Evolutionary conservation across 257 asterid genomes (phyloP).

Genomic region (Paraleonurus japonicus): DNA sequence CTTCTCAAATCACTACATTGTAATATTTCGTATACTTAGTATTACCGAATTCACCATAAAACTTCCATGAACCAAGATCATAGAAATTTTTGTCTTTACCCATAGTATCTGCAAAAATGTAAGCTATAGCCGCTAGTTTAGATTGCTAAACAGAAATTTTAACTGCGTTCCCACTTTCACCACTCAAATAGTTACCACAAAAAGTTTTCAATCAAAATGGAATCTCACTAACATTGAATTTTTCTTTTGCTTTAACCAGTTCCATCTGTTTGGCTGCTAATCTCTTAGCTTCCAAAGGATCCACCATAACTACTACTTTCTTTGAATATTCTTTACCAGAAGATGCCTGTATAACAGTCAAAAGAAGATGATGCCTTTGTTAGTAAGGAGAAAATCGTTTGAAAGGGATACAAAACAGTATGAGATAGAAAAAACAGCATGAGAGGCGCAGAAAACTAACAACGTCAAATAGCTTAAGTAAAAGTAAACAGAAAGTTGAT

Average conservation of each 20-base stretch:
- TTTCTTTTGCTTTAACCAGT: constrained; percentile 68
- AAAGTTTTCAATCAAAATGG: background rate
- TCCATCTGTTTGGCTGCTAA: constrained; percentile 94
- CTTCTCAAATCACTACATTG: too few species aligned
- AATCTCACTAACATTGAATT: constrained; percentile 48
- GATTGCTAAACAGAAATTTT: background rate
- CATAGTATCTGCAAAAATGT: background rate
- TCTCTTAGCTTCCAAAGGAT: constrained; percentile 94
- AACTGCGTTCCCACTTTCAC: background rate
- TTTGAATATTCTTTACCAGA: constrained; percentile 34
- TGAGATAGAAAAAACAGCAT: background rate
- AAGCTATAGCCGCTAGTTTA: background rate
- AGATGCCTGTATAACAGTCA: constrained; percentile 45
- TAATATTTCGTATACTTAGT: too few species aligned
- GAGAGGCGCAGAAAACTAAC: background rate
- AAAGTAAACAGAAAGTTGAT: too few species aligned
- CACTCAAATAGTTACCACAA: background rate
- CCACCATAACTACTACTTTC: constrained; percentile 84
- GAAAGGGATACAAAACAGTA: background rate
- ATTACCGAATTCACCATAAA: too few species aligned
- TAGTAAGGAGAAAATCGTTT: background rate
- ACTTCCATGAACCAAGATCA: too few species aligned
- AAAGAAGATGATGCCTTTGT: constrained; percentile 16
- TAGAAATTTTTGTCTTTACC: too few species aligned
- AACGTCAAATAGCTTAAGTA: background rate